Conservation (phyloP, 768 basidiomycete species). For the Tylopilus cervinicoccineus region DNA sequence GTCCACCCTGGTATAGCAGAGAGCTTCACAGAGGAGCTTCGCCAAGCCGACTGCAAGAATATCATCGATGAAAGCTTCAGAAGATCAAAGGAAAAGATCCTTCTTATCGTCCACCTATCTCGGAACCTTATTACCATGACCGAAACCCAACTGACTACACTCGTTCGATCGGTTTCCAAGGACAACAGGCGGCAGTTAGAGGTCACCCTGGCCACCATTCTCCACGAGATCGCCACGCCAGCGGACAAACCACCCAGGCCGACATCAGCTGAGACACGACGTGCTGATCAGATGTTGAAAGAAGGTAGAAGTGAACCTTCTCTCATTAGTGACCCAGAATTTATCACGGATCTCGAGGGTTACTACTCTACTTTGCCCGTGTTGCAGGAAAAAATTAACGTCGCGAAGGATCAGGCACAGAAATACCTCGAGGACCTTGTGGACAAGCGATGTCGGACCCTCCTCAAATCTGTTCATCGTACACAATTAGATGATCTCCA, state of each 20-base stretch:
- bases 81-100: constrained; percentile 23
- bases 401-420: constrained; percentile 16
- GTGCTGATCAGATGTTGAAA: constrained; percentile 20
- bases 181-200: constrained; percentile 13
- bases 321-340: constrained; percentile 19
- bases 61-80: constrained; percentile 19
- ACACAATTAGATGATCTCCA: constrained; percentile 18
- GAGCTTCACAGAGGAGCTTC: constrained; percentile 17
- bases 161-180: constrained; percentile 14
- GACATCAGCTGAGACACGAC: constrained; percentile 7
- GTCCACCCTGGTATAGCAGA: constrained; percentile 20
- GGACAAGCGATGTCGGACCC: constrained; percentile 16
- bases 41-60: constrained; percentile 9
- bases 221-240: constrained; percentile 8
- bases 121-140: constrained; percentile 11
- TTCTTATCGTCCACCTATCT: constrained; percentile 15
- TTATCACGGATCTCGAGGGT: constrained; percentile 21
- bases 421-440: constrained; percentile 15
- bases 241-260: constrained; percentile 1
- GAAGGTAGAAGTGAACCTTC: constrained; percentile 19
- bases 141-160: constrained; percentile 9
- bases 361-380: constrained; percentile 9
- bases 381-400: constrained; percentile 15
- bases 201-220: constrained; percentile 13
- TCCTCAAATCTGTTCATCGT: constrained; percentile 6